Base-by-base conservation (phyloP, 495 filamentous ascomycete species). In the Apiosordaria backusii region DNA sequence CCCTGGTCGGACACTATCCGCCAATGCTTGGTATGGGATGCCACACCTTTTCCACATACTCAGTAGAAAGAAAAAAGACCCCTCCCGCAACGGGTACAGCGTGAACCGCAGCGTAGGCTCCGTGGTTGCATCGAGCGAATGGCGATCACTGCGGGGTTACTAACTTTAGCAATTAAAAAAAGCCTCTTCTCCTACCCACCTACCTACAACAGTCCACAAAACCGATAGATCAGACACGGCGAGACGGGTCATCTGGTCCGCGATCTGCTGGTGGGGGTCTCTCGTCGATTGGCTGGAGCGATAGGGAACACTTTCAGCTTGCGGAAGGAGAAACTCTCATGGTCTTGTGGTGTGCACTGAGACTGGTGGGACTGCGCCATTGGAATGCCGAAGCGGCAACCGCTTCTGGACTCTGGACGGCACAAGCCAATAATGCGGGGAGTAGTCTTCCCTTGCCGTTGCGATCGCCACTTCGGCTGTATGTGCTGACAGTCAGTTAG, bases 101-200 rank as follows among this genome's bases (percentile, higher is more conserved):
- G 21, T 5, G 9, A 13, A 6, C 50, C 29, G 6, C 29, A 4
- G 5, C 29, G 29, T 35, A 35, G 29, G 29, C 50, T 54, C 50
- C 50, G 50, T 13, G 50, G 50, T 54, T 13, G 50, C 50, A 54
- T 54, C 50, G 6, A 18, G 21, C 52, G n/a, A 55, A 55, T 55
- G 52, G 22, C n/a, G 52, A 55, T 55, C 52, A 13, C 9, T 55
- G 52, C 52, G 52, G 52, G 52, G 52, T n/a, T 55, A 55, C 52
- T 55, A 55, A 55, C 19, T 15, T 55, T 55, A 55, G 52, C n/a
- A 55, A 21, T 55, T 19, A 55, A 6, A 50, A 6, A 6, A 50
- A 50, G 40, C 16, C n/a, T n/a, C n/a, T n/a, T n/a, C n/a, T n/a
- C n/a, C 52, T 18, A 21, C 52, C 9, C 52, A 15, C 22, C 22